phyloP scores from a whole-genome alignment of 352 stramenopile genomes.

The Phytopythium ostracodes region DNA sequence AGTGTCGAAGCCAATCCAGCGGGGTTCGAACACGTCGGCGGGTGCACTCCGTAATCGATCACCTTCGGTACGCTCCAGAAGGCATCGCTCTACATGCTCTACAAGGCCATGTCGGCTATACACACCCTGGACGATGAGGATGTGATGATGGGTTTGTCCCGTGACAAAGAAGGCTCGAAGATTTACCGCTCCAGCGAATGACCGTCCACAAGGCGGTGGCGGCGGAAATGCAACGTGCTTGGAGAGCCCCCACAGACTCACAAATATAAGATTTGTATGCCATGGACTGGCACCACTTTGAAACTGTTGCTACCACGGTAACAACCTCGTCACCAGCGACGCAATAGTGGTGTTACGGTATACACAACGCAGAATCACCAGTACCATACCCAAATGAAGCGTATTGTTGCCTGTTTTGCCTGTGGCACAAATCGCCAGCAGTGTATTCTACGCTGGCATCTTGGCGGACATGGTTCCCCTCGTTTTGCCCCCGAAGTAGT shows the following conservation, averaged over 20 bases:
- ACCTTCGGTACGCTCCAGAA: background rate
- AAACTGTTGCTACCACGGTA: no score
- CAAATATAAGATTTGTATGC: no score
- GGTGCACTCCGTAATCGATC: background rate
- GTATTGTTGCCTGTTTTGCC: background rate
- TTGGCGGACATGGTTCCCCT: slow-evolving; percentile 28
- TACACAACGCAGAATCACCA: no score
- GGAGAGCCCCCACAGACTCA: no score
- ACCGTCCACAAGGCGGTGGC: background rate
- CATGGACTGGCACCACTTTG: no score
- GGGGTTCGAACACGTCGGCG: background rate
- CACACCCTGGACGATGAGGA: background rate
- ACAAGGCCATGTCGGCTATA: background rate
- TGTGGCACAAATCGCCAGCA: background rate
- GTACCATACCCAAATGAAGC: background rate
- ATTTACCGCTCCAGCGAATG: background rate
- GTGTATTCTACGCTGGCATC: slow-evolving; percentile 14
- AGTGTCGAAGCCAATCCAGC: background rate
- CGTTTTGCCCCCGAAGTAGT: slow-evolving; percentile 31
- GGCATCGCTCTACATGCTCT: background rate
- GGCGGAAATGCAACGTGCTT: background rate
- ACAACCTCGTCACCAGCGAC: no score
- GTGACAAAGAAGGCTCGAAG: background rate
- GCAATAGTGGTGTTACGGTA: no score
- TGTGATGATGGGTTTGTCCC: background rate